Conservation (phyloP, 2,329 filamentous ascomycete genomes). For the Aspergillus fumigatus region DNA sequence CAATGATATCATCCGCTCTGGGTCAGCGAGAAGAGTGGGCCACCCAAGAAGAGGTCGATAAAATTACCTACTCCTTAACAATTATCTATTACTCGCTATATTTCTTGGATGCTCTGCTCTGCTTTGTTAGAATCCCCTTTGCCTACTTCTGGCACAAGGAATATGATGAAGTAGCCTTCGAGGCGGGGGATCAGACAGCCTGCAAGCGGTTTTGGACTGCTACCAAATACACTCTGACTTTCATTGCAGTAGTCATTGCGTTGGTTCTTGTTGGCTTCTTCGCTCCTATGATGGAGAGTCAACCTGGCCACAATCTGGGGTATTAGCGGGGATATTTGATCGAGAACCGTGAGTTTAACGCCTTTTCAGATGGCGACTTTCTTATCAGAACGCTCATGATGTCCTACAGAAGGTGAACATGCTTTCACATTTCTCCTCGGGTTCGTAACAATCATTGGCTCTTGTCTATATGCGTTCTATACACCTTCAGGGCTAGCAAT, state of each 20-base stretch:
- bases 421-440: slow-evolving; percentile 86
- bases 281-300: slow-evolving; percentile 70
- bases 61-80: slow-evolving; percentile 74
- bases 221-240: slow-evolving; percentile 83
- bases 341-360: slow-evolving; percentile 62
- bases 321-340: slow-evolving; percentile 83
- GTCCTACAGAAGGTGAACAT: slow-evolving; percentile 68
- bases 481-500: slow-evolving; percentile 84
- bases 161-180: slow-evolving; percentile 84
- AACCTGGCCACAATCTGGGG: slow-evolving; percentile 69
- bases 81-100: slow-evolving; percentile 92
- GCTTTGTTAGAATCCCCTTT: slow-evolving; percentile 85
- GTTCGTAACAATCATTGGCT: slow-evolving; percentile 81
- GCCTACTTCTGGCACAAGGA: slow-evolving; percentile 99
- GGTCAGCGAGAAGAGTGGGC: slow-evolving; percentile 95
- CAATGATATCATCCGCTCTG: slow-evolving; percentile 69
- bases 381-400: neutral
- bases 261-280: slow-evolving; percentile 94
- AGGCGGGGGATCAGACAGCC: slow-evolving; percentile 70
- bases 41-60: slow-evolving; percentile 70
- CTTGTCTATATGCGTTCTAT: slow-evolving; percentile 80
- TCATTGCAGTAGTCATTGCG: slow-evolving; percentile 67
- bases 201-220: slow-evolving; percentile 73
- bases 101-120: slow-evolving; percentile 84
- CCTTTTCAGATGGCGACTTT: neutral